Evolutionary conservation across 202 grass and related monocot species (phyloP).

Genomic region (Schoenoplectus triqueter): DNA sequence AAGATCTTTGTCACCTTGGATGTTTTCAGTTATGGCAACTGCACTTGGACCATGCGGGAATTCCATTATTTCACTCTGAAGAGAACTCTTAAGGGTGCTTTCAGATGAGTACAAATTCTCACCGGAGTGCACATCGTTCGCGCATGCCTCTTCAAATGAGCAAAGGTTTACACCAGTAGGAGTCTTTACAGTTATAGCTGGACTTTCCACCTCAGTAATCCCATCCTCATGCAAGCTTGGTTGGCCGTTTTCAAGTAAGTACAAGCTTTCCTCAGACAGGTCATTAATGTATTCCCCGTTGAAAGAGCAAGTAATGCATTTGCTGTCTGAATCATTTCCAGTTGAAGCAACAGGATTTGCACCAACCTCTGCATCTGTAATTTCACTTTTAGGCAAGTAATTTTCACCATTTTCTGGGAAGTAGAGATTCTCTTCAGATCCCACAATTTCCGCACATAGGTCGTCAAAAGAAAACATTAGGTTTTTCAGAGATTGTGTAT

Average conservation of each 20-base stretch:
- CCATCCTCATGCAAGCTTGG: constrained; percentile 1
- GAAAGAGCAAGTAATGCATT: neutral
- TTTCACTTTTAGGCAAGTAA: constrained; percentile 37
- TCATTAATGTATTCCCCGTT: constrained; percentile 18
- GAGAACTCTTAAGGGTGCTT: constrained; percentile 30
- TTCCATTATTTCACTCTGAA: constrained; percentile 17
- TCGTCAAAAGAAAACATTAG: constrained; percentile 40
- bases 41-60: constrained; percentile 29
- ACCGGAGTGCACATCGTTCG: constrained; percentile 35
- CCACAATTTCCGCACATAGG: constrained; percentile 43
- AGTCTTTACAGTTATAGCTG: constrained; percentile 40
- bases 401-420: constrained; percentile 45
- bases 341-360: constrained; percentile 30
- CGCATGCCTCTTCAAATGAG: constrained; percentile 46
- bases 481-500: constrained; percentile 29
- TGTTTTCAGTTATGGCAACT: constrained; percentile 48
- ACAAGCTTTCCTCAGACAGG: neutral
- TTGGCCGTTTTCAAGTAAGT: neutral
- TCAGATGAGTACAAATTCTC: constrained; percentile 44
- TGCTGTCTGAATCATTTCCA: constrained; percentile 22
- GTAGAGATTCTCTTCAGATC: constrained; percentile 39
- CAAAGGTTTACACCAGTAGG: constrained; percentile 32
- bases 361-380: constrained; percentile 33
- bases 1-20: constrained; percentile 25
- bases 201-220: constrained; percentile 27